These are phyloP conservation scores for Saccharomyces pastorianus DNA, from an alignment of 1,139 yeast genomes.

Conservation along the genomic window DNA sequence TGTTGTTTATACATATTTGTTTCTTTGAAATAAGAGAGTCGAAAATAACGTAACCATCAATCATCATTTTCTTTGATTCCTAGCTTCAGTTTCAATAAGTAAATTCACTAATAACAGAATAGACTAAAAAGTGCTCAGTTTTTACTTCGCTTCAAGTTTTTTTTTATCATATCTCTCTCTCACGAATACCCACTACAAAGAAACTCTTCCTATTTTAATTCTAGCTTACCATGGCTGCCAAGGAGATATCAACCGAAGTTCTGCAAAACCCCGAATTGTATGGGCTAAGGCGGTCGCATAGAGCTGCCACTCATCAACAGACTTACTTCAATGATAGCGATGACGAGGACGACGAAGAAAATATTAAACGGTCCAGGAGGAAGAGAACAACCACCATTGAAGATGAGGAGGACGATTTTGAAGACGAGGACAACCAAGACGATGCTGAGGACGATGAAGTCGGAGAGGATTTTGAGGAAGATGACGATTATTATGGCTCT, in stretches of 20 bases:
- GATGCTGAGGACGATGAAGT: constrained; percentile 24
- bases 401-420: constrained; percentile 20
- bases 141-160: background rate
- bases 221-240: constrained; percentile 6
- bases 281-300: constrained; percentile 80
- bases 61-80: background rate
- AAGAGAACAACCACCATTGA: constrained; percentile 24
- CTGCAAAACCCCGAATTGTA: constrained; percentile 74
- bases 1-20: background rate
- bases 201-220: constrained; percentile 4
- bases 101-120: constrained; percentile 16
- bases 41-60: background rate
- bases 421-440: constrained; percentile 18
- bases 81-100: background rate
- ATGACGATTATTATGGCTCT: no score
- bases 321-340: constrained; percentile 33
- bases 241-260: constrained; percentile 33
- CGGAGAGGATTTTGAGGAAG: no score
- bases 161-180: background rate
- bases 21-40: background rate
- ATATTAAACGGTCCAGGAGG: constrained; percentile 13
- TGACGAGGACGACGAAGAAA: constrained; percentile 31
- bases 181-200: background rate
- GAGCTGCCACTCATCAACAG: constrained; percentile 48
- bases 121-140: background rate